Evolutionary conservation across 2,329 filamentous ascomycete species (phyloP).

Genomic region (Alternaria sp.): DNA sequence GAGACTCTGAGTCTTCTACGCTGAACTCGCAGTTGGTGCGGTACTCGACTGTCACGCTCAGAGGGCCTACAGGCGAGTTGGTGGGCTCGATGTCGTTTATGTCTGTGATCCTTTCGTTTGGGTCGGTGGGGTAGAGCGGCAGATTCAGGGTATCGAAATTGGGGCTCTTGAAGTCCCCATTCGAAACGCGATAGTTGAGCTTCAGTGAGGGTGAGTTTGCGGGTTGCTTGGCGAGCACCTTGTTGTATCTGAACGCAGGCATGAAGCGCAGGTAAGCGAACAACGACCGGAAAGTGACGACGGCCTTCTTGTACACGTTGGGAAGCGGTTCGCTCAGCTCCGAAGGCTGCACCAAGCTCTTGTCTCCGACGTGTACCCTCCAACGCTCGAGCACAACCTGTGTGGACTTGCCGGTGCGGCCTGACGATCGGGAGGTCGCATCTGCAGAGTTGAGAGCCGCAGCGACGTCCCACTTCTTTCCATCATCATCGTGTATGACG

Average conservation of each 20-base stretch:
- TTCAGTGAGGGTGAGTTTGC: constrained; percentile 68
- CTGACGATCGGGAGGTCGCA: constrained; percentile 56
- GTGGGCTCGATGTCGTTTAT: constrained; percentile 76
- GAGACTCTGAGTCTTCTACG: constrained; percentile 87
- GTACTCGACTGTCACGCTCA: constrained; percentile 83
- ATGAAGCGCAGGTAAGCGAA: constrained; percentile 82
- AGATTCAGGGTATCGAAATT: constrained; percentile 73
- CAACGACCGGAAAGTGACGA: constrained; percentile 90
- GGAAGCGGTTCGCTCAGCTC: constrained; percentile 70
- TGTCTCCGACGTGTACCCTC: constrained; percentile 79
- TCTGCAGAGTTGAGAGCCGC: constrained; percentile 76
- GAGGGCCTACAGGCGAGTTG: constrained; percentile 83
- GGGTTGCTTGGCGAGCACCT: constrained; percentile 73
- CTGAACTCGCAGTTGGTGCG: constrained; percentile 89
- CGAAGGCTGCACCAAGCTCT: constrained; percentile 59
- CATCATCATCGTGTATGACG: constrained; percentile 85
- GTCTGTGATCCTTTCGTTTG: constrained; percentile 69
- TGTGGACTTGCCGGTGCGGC: constrained; percentile 55
- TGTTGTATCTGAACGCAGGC: constrained; percentile 85
- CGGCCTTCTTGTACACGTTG: constrained; percentile 95
- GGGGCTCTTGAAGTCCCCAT: constrained; percentile 61
- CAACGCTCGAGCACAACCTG: constrained; percentile 91
- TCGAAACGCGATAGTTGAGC: constrained; percentile 80
- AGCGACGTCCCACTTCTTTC: constrained; percentile 90
- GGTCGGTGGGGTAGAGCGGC: constrained; percentile 66